Evolutionary conservation across 495 filamentous ascomycete genomes (phyloP), one percentile per base, ranked within the genome.

Genomic region (Choiromyces venosus): DNA sequence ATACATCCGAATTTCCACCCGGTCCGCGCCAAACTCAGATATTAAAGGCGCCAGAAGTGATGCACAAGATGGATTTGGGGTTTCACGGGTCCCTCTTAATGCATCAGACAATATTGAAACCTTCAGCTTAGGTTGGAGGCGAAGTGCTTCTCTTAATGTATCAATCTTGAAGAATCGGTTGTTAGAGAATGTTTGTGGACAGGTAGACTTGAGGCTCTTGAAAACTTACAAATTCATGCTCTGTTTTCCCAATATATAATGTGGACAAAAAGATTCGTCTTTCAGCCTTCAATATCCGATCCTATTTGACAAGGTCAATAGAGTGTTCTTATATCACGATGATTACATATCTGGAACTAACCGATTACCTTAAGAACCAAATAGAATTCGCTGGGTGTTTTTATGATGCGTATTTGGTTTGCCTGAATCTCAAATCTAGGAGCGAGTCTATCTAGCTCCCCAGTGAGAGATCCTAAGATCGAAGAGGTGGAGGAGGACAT

Each of bases 1-100:
- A 82, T 93, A 98, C 93, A 98, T 93, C 67, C 93, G 90, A 74
- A 99, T 88, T 75, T 98, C 93, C 64, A 98, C 92, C n/a, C 94
- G 87, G 2, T 92, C 89, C 35, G 90, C 80, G 1, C 94, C 95
- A 83, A 96, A 94, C 77, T 97, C 91, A 25, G 85, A 83, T 16
- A 97, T 85, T 37, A 99, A 84, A 6, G 94, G 89, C 3, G 90
- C 90, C 21, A 99, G 86, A 7, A 99, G 86, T 25, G 93, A 97
- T 25, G 96, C 96, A 83, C 90, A 94, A 76, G 94, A 97, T 44
- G 93, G 86, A 14, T 94, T 83, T 14, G 95, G 95, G 0, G 91
- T 88, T 83, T 98, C 96, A 75, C 95, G 89, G 40, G 95, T 98
- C 21, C 95, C 95, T 68, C 95, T 89, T 16, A 99, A 85, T 36